Evolutionary conservation across 176 grass and related monocot genomes (phyloP).

Genomic region (Calamus simplicifolius): DNA sequence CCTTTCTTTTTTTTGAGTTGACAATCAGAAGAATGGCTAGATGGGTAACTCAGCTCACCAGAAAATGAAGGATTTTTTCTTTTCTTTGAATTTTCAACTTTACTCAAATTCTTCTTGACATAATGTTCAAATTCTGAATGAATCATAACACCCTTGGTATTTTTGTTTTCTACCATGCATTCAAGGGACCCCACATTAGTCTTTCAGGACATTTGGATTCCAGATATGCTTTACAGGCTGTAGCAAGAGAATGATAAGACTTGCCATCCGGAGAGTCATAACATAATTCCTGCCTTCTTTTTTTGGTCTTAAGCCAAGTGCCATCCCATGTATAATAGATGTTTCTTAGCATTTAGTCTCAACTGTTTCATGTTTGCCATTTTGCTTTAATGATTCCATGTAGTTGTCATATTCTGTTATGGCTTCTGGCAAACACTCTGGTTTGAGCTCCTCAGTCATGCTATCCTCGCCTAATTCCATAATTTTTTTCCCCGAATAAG

Average conservation of each 20-base stretch:
- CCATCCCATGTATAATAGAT: slow-evolving; percentile 53
- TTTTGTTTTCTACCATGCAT: too few relatives aligned
- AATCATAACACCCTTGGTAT: too few relatives aligned
- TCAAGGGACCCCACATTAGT: not conserved
- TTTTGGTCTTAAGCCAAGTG: slow-evolving; percentile 17
- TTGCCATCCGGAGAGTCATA: slow-evolving; percentile 41
- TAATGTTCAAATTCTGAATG: too few relatives aligned
- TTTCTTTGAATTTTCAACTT: slow-evolving; percentile 2
- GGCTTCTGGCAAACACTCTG: slow-evolving; percentile 17
- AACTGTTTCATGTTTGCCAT: slow-evolving; percentile 12
- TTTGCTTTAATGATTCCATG: slow-evolving; percentile 27
- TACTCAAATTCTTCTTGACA: too few relatives aligned
- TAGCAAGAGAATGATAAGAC: slow-evolving; percentile 41
- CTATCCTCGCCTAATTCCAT: not conserved
- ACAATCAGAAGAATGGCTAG: slow-evolving; percentile 5
- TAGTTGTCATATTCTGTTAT: slow-evolving; percentile 39
- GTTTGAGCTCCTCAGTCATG: not conserved
- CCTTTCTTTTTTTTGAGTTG: slow-evolving; percentile 40
- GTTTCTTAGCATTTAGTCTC: slow-evolving; percentile 43
- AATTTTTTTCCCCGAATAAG: slow-evolving; percentile 6
- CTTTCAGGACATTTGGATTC: slow-evolving; percentile 12
- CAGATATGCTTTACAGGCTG: slow-evolving; percentile 50
- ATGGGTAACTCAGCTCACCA: not conserved
- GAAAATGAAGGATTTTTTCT: slow-evolving; percentile 1
- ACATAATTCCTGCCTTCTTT: slow-evolving; percentile 16